Evolutionary conservation across 306 rosid genomes (phyloP).

Genomic region (Astragalus glycyphyllos): DNA sequence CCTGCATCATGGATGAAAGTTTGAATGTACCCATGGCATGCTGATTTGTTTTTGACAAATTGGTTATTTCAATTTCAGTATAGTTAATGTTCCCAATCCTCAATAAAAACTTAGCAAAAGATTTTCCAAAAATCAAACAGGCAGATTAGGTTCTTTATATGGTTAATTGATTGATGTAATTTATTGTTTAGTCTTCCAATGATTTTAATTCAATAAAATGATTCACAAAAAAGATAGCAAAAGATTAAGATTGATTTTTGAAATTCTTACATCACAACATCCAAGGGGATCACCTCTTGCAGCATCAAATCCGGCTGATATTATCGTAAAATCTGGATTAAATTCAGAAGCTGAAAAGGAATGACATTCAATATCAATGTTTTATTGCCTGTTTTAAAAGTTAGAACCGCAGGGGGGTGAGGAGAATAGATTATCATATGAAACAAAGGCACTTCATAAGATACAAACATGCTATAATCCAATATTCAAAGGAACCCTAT

Average conservation of each 20-base stretch:
- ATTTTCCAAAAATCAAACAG: conserved; percentile 23
- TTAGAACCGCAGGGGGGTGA: not conserved
- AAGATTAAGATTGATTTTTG: conserved; percentile 1
- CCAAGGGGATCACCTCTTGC: conserved; percentile 99
- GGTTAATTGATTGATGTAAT: conserved; percentile 30
- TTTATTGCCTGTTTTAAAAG: conserved; percentile 15
- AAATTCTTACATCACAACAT: conserved; percentile 84
- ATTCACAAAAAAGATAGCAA: conserved; percentile 11
- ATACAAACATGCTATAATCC: conserved; percentile 8
- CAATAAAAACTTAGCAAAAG: conserved; percentile 12
- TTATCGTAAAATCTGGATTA: conserved; percentile 86
- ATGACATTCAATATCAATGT: conserved; percentile 37
- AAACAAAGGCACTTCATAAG: not conserved
- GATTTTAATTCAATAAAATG: conserved; percentile 20
- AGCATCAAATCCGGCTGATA: conserved; percentile 99
- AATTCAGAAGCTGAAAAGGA: conserved; percentile 81
- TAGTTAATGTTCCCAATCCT: conserved; percentile 29
- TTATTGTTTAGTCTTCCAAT: conserved; percentile 20
- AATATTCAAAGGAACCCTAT: conserved; percentile 20
- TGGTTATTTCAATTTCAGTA: conserved; percentile 9
- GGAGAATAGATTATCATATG: conserved; percentile 23
- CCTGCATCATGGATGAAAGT: conserved; percentile 57
- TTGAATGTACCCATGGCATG: conserved; percentile 31
- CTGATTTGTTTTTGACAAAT: conserved; percentile 18
- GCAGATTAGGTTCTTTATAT: conserved; percentile 30